Base-by-base conservation (phyloP, 225 moss, liverwort and hornwort species). In the Polytrichum commune region DNA sequence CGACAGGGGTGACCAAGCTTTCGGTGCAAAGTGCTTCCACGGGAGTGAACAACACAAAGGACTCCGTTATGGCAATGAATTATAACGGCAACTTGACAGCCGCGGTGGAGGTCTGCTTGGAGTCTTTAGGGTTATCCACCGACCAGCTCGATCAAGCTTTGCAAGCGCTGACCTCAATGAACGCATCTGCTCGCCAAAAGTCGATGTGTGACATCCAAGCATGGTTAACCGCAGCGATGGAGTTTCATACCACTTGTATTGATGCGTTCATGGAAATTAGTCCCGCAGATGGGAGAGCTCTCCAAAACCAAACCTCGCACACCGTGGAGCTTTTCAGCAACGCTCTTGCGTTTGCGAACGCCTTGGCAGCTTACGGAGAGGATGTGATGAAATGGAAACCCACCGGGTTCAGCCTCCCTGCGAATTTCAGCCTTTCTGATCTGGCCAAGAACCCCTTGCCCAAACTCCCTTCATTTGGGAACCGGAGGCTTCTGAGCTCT, bases 171-270 rank as follows among this genome's bases (percentile, higher is more conserved):
- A 72, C 75, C 19, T 67, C 69, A 0, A 2, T 33, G 4, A 72
- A 76, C 55, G 25, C 64, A 2, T 62, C 38, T 5, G 28, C 19
- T 19, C 64, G n/a, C 1, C 28, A 56, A 4, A 18, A 33, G 53
- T 63, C 63, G 8, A 29, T 83, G 30, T 19, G 72, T 9, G 54
- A 76, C 55, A 46, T 81, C 18, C 76, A 78, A 69, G 62, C 81
- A 69, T 75, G 73, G 83, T 70, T 86, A 57, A 76, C 78, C 54
- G 86, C 78, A n/a, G 83, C 81, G 55, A 76, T 78, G 86, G 86
- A 83, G 53, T 19, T 81, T 8, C 81, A 87, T 72, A 81, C 78
- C 18, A 83, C 81, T 1, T 87, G 83, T 65, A 33, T 83, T 1
- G 78, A 76, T 25, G 74, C 81, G 18, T 46, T 81, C 29, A 0